Base-by-base conservation (phyloP, 129 eudicot genomes). In the Flaveria sonorensis region DNA sequence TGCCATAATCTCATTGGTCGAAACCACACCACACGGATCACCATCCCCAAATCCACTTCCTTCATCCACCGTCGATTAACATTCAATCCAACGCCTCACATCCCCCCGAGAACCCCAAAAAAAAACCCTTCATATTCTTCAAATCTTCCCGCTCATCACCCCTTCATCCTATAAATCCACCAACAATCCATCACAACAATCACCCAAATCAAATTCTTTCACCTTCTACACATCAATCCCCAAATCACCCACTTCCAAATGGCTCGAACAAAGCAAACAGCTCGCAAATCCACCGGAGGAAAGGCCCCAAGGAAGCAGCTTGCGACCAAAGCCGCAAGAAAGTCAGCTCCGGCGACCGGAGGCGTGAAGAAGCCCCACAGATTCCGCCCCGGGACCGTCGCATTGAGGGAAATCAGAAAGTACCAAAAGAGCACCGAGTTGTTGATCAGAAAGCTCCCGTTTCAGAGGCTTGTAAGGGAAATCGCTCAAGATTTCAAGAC, bases 341-440 rank as follows among this genome's bases (percentile, higher is more conserved):
- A 86, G 57, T 86, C 89, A 0, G 89, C 89, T 4, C 89, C 89
- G 43, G 89, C 89, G 4, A 86, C 89, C 26, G 89, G 89, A 67
- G 89, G 89, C 4, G 89, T 86, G 78, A 86, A 86, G 81, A 86
- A 86, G 77, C 89, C 89, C 0, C 89, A 86, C 82, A 79, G 89
- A 3, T 86, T 86, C 81, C 45, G 88, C 72, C 88, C 88, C 0
- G 88, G 88, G 57, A 85, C 88, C 2, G 88, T 85, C 9, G 88
- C 88, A 0, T 19, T 85, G 51, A 82, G 88, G 45, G 88, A 85
- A 26, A 85, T 85, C 61, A 69, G 88, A 26, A 85, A 85, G 81
- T 85, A 85, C 32, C 88, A 85, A 66, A 85, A 85, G 76, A 85
- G 88, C 66, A 85, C 88, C 0, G 88, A 85, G 79, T 80, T 85